phyloP scores from a whole-genome alignment of 345 rosid species.

The Leavenworthia alabamica region DNA sequence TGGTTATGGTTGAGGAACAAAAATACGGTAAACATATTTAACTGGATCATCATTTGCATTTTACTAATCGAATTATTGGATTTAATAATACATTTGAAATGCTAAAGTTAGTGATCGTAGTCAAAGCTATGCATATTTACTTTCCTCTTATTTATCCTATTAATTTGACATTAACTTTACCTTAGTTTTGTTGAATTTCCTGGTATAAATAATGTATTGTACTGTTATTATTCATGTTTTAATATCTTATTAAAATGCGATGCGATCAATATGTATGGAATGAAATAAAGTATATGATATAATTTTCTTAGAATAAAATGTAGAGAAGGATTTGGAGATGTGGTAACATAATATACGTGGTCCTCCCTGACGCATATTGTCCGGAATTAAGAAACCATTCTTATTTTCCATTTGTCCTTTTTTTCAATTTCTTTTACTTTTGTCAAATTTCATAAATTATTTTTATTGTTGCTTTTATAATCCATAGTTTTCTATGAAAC shows the following conservation, averaged over 20 bases:
- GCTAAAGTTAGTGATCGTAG: neutral
- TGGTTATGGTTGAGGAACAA: neutral
- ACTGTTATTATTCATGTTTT: neutral
- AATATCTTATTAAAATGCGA: neutral
- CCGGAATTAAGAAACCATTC: constrained; percentile 30
- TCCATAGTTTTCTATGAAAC: neutral
- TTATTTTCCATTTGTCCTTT: constrained; percentile 2
- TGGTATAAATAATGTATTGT: neutral
- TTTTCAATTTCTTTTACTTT: neutral
- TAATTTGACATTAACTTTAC: neutral
- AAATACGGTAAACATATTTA: neutral
- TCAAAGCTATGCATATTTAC: too few relatives aligned
- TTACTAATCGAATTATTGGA: too few relatives aligned
- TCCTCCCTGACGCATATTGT: constrained; percentile 6
- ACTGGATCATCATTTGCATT: neutral
- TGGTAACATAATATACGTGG: neutral
- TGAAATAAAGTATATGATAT: neutral
- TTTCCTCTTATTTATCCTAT: too few relatives aligned
- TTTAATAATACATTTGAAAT: neutral
- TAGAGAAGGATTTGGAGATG: neutral
- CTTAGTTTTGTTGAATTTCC: neutral
- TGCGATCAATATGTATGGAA: neutral
- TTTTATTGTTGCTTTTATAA: neutral
- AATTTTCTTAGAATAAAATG: neutral
- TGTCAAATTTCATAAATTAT: neutral